These are phyloP conservation scores for Elongisporangium anandrum DNA, from an alignment of 352 stramenopile genomes.

Conservation along the genomic window DNA sequence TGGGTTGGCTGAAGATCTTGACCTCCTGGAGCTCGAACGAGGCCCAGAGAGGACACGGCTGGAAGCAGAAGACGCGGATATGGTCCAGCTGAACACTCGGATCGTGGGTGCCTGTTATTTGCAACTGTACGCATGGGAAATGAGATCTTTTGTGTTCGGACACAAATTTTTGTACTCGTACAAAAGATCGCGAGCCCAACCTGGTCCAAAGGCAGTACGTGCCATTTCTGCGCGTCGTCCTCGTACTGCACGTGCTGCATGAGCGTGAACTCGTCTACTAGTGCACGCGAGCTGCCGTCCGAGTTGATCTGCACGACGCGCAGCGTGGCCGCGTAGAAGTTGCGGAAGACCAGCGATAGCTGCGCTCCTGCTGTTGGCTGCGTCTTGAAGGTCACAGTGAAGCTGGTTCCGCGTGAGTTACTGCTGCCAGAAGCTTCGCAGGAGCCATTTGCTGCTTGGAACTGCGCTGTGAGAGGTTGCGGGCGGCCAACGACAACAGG, in stretches of 20 bases:
- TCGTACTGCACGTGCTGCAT: constrained; percentile 61
- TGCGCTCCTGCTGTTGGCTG: constrained; percentile 5
- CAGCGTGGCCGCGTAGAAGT: constrained; percentile 59
- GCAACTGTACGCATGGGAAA: not conserved
- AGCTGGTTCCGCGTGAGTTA: constrained; percentile 25
- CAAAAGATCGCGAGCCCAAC: constrained; percentile 10
- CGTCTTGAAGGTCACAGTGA: constrained; percentile 37
- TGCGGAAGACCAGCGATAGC: constrained; percentile 50
- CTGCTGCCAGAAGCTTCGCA: constrained; percentile 3
- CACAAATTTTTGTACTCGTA: not conserved
- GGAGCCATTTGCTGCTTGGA: not conserved
- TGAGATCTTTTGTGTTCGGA: not conserved
- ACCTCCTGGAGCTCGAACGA: constrained; percentile 51
- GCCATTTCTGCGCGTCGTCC: constrained; percentile 69
- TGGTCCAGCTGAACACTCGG: constrained; percentile 16
- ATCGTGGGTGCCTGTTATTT: not conserved
- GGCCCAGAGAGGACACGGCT: constrained; percentile 55
- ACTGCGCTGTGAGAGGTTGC: not conserved
- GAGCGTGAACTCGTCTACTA: constrained; percentile 35
- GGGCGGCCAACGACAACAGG: constrained; percentile 14
- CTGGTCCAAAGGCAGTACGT: constrained; percentile 50
- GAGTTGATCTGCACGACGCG: constrained; percentile 44
- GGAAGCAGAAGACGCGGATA: constrained; percentile 50
- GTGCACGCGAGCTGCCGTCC: constrained; percentile 33
- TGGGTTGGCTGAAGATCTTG: constrained; percentile 24